Evolutionary conservation across 208 protist genomes (phyloP).

Genomic region (Trypanosomatidae sp.): DNA sequence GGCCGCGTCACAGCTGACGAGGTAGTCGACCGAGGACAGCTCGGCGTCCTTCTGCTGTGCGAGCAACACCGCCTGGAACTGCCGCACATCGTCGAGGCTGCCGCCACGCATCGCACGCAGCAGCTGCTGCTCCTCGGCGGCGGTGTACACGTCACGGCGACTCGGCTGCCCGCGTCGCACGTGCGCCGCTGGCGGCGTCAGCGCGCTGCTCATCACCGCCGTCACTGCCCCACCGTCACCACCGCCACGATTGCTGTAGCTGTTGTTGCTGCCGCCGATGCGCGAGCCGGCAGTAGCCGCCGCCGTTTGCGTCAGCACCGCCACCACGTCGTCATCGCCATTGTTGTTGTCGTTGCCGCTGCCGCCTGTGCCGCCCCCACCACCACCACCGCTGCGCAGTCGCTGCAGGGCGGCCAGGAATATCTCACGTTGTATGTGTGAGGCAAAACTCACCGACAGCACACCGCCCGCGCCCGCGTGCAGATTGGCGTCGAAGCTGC

Average conservation of each 20-base stretch:
- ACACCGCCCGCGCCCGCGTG: constrained; percentile 73
- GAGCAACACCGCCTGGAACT: constrained; percentile 51
- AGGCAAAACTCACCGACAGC: constrained; percentile 74
- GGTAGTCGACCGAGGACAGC: constrained; percentile 45
- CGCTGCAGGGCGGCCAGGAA: constrained; percentile 54
- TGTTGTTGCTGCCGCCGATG: constrained; percentile 1
- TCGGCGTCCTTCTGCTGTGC: constrained; percentile 58
- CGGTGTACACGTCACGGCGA: constrained; percentile 41
- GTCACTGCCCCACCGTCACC: not conserved
- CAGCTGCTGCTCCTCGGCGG: constrained; percentile 59
- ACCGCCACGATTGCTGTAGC: not conserved
- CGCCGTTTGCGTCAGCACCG: no score
- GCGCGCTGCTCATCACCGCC: not conserved
- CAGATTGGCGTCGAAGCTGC: constrained; percentile 73
- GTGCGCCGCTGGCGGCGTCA: constrained; percentile 19
- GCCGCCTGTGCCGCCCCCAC: no score
- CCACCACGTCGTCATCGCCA: not conserved
- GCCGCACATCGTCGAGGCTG: constrained; percentile 64
- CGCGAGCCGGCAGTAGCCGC: not conserved
- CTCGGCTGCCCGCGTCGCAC: constrained; percentile 56
- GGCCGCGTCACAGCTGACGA: constrained; percentile 24
- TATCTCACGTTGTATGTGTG: constrained; percentile 84
- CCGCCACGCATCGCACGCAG: constrained; percentile 35
- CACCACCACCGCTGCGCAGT: constrained; percentile 15
- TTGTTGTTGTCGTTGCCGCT: not conserved